Base-by-base conservation (phyloP, 768 basidiomycete species). In the Termitomyces sp. region DNA sequence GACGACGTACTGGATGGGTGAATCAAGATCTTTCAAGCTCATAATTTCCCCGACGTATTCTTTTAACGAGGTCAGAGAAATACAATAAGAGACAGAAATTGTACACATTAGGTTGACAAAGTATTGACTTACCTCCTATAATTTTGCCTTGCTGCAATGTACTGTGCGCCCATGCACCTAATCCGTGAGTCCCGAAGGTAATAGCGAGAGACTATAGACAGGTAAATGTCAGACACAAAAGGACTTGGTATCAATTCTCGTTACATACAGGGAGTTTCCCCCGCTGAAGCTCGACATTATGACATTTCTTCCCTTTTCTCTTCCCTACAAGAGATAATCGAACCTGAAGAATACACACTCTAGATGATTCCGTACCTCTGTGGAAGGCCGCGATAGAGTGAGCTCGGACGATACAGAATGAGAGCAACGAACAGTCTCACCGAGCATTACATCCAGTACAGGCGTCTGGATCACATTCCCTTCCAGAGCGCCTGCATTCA, bases 401-500 rank as follows among this genome's bases (percentile, higher is more conserved):
- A 54, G 54, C 16, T 35, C 47, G n/a, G 8, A 55, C 13, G n/a
- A 9, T 20, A 10, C 49, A 43, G 47, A 40, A 18, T 13, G 16
- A 16, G 42, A 35, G 30, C 7, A 8, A 22, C 42, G 10, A 44
- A 22, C 28, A 28, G 12, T 45, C 65, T 32, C 53, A 77, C 77
- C 75, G 69, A 56, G 79, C 74, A 66, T 76, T 68, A 60, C 82
- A 84, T 1, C 47, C 63, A 0, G 61, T 33, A 63, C 84, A 86
- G 5, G 79, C 54, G 10, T 80, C 81, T 18, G 83, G 83, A 58
- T 80, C 74, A 59, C 84, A 86, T 64, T 85, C 83, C 49, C 79
- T 70, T 0, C 28, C 43, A 0, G 63, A 26, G 6, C 38, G 51
- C 1, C 35, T 53, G 66, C 84, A 85, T 1, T 64, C 38, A 61